A percentile compares a stretch with the other conserved stretches of the same genome.
Conservation (phyloP, 2,329 filamentous ascomycete species). For the Venturia carpophila region DNA sequence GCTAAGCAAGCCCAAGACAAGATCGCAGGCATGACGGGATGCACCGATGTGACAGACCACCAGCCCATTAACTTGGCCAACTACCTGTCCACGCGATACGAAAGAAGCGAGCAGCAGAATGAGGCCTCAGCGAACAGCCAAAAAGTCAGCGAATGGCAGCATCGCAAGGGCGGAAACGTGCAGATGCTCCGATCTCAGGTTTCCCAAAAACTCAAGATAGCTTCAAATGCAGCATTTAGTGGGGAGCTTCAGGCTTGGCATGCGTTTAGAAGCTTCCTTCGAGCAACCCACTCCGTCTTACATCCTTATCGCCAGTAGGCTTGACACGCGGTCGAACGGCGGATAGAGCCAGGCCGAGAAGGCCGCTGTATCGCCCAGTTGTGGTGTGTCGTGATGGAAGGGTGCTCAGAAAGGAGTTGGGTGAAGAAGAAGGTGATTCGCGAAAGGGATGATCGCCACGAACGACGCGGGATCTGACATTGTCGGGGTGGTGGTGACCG, state of each 20-base stretch:
- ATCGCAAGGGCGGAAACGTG: not conserved
- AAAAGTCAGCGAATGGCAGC: not conserved
- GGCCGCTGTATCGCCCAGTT: too few relatives aligned
- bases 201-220: not conserved
- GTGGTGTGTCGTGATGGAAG: not conserved
- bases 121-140: too few relatives aligned
- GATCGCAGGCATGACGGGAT: not conserved
- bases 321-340: not conserved
- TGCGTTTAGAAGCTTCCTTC: not conserved
- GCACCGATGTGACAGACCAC: not conserved
- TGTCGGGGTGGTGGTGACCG: not conserved
- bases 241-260: slow-evolving; percentile 8
- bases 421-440: not conserved
- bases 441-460: not conserved
- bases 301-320: slow-evolving; percentile 7
- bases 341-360: not conserved
- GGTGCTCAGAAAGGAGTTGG: not conserved
- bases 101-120: not conserved
- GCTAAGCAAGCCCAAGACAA: slow-evolving; percentile 5
- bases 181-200: not conserved
- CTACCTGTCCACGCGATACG: not conserved
- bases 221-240: not conserved
- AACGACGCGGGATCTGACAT: not conserved
- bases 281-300: not conserved
- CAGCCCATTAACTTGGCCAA: not conserved